Percentiles rank a stretch among this genome's conserved stretches.
These are phyloP conservation scores for Fabrea salina DNA, from an alignment of 169 alveolate species.

Conservation along the genomic window DNA sequence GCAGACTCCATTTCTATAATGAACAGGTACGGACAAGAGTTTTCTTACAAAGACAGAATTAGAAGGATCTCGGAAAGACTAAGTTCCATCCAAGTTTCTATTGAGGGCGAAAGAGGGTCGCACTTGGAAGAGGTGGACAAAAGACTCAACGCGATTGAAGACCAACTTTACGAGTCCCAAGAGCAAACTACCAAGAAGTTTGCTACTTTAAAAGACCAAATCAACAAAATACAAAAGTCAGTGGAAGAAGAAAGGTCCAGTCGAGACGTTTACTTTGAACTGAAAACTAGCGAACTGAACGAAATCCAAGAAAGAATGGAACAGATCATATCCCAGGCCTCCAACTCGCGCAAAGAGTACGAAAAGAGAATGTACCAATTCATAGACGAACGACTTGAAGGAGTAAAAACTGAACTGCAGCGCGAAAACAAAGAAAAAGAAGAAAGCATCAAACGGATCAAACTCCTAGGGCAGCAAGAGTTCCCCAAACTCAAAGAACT, in stretches of 20 bases:
- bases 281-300: neutral
- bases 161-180: neutral
- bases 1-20: too few species aligned
- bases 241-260: neutral
- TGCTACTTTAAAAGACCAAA: neutral
- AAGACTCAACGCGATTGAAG: neutral
- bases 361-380: neutral
- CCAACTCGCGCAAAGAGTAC: neutral
- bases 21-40: neutral
- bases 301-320: constrained; percentile 11
- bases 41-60: neutral
- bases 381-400: constrained; percentile 2
- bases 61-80: neutral
- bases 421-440: neutral
- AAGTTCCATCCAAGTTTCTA: neutral
- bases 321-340: neutral
- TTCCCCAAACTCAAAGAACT: neutral
- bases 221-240: constrained; percentile 14
- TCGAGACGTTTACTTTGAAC: constrained; percentile 15
- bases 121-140: neutral
- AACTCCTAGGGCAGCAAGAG: neutral
- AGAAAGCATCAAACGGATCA: neutral
- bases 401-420: neutral
- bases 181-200: constrained; percentile 11
- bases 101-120: neutral